These are phyloP conservation scores for Tetracentron sinense DNA, from an alignment of 164 flowering plant species.

Conservation along the genomic window DNA sequence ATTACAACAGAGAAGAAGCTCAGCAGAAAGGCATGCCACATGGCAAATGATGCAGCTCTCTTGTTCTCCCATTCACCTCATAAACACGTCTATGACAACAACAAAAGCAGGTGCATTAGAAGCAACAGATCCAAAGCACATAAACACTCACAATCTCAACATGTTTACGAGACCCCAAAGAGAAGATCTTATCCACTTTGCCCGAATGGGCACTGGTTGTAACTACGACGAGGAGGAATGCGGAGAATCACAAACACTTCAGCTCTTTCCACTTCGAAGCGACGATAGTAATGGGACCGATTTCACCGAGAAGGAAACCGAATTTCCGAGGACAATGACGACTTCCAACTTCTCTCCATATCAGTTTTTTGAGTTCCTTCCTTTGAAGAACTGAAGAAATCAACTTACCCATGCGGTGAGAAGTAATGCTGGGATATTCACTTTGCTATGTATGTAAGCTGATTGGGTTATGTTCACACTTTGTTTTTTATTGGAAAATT, in stretches of 20 bases:
- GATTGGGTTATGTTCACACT: conserved; percentile 15
- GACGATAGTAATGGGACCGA: background rate
- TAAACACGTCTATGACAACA: conserved; percentile 12
- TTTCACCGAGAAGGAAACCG: conserved; percentile 14
- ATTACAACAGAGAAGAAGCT: conserved; percentile 35
- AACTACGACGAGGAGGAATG: background rate
- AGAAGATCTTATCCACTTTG: background rate
- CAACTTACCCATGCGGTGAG: conserved; percentile 4
- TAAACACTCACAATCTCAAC: conserved; percentile 22
- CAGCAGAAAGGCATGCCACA: conserved; percentile 42
- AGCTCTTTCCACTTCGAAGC: conserved; percentile 57
- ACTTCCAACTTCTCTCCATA: conserved; percentile 20
- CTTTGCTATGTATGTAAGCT: conserved; percentile 9
- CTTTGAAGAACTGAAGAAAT: conserved; percentile 43
- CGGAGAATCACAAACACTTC: conserved; percentile 51
- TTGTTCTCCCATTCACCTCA: conserved; percentile 27
- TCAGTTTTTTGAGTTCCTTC: conserved; percentile 73
- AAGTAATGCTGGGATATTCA: background rate
- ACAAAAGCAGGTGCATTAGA: conserved; percentile 1
- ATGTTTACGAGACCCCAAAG: conserved; percentile 19
- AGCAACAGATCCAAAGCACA: conserved; percentile 13
- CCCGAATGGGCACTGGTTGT: background rate
- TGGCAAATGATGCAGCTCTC: conserved; percentile 55
- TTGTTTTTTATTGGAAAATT: no score
- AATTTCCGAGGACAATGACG: conserved; percentile 12